Evolutionary conservation across 139 green algal genomes (phyloP), one percentile per base, ranked within the genome.

Genomic region (Dunaliella primolecta): DNA sequence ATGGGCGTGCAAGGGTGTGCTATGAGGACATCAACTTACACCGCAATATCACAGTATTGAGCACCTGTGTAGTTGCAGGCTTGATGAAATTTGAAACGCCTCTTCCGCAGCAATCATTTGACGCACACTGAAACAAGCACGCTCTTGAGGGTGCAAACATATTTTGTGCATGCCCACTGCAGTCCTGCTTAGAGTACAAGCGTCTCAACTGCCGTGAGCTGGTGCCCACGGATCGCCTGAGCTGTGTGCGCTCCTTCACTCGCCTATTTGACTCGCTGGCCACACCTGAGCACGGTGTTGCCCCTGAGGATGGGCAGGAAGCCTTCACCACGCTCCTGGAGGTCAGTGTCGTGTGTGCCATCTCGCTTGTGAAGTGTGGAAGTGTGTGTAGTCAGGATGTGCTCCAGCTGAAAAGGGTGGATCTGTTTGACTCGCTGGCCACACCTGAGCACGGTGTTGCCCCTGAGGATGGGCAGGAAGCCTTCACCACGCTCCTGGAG

Each of bases 241-340:
- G 85, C 77, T 90, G 84, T 57, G 93, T 98, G 21, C 82, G 86
- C n/a, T 89, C 91, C 32, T 91, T 95, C 83, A 93, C 89, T 0
- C 84, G 87, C 78, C 88, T 97, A 15, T 97, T 96, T 88, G 94
- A 98, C 81, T 84, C 91, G 15, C 85, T 96, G 33, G 91, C 91
- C 3, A 89, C 84, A 3, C 84, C 88, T 0, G 91, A 95, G 37
- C 95, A 95, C 78, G 90, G 92, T 2, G 89, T 92, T 11, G 81
- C 80, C 1, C 70, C 87, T 7, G 86, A 89, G 24, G 92, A 93
- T 29, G 89, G 89, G 27, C 74, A 77, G 29, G 93, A 95, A 56
- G 36, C 85, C 36, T 89, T 91, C 80, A 76, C 87, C 24, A n/a
- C 75, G 33, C 91, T 95, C 82, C 89, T 96, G 25, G 95, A 98